Base-by-base conservation (phyloP, 2,329 filamentous ascomycete genomes). In the Dactylonectria estremocensis region DNA sequence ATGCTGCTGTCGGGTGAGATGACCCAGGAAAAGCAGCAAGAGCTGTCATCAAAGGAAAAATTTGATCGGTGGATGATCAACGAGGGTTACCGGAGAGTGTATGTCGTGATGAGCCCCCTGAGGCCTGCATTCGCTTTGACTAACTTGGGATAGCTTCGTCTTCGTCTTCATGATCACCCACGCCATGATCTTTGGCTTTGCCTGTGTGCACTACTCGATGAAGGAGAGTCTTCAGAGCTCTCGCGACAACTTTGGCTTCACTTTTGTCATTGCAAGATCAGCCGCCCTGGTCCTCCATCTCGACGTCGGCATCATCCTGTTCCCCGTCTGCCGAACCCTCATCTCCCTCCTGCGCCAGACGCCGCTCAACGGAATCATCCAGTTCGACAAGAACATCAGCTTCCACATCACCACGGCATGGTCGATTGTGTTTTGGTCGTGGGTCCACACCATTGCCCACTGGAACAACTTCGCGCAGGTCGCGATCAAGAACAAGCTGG, bases 41-140 rank as follows among this genome's bases (percentile, higher is more conserved):
- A 91, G 64, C 83, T 95, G 74, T 90, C 89, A 24, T 81, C 88
- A 69, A 88, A 89, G 77, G 92, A 95, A 80, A 92, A 89, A 78
- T 92, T 95, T 77, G 92, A 95, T 80, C 86, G 91, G 72, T 96
- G 93, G 93, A 95, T 96, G 93, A 92, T 95, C 69, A 95, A 95
- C 79, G 93, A 95, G 79, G 93, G 93, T 68, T 95, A 94, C 79
- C 88, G 92, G 78, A 87, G 92, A 89, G 87, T 95, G 90, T 94
- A 86, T 64, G 91, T 88, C 6, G 4, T 20, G 55, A 24, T n/a
- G n/a, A 11, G 5, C 9, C 11, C 16, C 18, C 31, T 11, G 14
- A 8, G n/a, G 3, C 5, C 28, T 35, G 11, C 16, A 6, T 7
- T 13, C 28, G n/a, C n/a, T 20, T 33, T 35, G 20, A 37, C 18